These are phyloP conservation scores for Tylopilus sp. DNA, from an alignment of 768 basidiomycete species.

Conservation along the genomic window DNA sequence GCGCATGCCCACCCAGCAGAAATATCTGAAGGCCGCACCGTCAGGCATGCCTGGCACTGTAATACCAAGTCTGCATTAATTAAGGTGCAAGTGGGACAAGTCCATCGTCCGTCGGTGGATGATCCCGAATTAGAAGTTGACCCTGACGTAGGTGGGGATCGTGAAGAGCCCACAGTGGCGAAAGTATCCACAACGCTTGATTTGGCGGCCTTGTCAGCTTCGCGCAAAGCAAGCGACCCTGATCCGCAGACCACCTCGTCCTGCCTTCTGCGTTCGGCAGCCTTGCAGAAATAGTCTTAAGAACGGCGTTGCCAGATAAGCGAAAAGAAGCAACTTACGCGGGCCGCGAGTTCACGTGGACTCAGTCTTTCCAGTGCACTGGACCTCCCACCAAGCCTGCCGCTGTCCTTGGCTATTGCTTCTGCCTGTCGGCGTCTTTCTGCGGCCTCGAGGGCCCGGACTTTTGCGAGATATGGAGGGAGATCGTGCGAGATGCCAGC, in stretches of 20 bases:
- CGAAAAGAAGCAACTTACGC: constrained; percentile 42
- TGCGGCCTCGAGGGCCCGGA: constrained; percentile 74
- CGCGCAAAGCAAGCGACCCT: constrained; percentile 50
- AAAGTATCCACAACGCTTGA: constrained; percentile 59
- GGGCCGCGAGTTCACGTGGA: constrained; percentile 69
- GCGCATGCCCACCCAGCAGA: constrained; percentile 60
- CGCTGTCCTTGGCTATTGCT: constrained; percentile 47
- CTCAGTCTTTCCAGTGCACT: constrained; percentile 41
- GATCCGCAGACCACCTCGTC: constrained; percentile 78
- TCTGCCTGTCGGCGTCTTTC: constrained; percentile 60
- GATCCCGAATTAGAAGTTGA: background rate
- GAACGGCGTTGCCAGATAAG: background rate
- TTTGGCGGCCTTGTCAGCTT: constrained; percentile 66
- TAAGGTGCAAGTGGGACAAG: constrained; percentile 62
- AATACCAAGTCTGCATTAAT: constrained; percentile 47
- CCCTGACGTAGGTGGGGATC: background rate
- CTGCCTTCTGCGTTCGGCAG: constrained; percentile 72
- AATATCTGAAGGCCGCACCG: constrained; percentile 36
- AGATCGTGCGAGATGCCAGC: constrained; percentile 61
- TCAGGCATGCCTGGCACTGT: constrained; percentile 61
- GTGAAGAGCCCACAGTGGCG: constrained; percentile 11
- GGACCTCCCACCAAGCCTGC: constrained; percentile 58
- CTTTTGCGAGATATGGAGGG: constrained; percentile 59
- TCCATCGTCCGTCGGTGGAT: constrained; percentile 38
- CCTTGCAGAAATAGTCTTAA: constrained; percentile 43